Conservation (phyloP, 2,329 filamentous ascomycete genomes). For the Aspergillus floridensis region DNA sequence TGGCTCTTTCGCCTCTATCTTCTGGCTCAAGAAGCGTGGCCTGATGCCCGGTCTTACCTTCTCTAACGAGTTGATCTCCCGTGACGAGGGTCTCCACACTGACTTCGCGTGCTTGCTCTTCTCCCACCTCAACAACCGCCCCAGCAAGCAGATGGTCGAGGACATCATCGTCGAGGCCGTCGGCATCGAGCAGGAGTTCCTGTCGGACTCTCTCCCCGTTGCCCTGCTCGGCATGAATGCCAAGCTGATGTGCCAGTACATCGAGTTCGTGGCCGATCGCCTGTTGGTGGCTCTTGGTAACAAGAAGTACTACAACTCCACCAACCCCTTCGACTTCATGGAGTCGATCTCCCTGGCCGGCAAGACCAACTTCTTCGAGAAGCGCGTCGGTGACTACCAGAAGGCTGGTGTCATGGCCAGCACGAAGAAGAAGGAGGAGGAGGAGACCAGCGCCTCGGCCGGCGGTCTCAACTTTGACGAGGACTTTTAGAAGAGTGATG, state of each 20-base stretch:
- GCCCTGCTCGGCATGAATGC: conserved; percentile 97
- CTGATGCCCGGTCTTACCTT: conserved; percentile 98
- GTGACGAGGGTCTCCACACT: conserved; percentile 98
- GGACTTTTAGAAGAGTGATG: conserved; percentile 71
- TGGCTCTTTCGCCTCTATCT: conserved; percentile 96
- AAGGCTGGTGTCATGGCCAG: conserved; percentile 98
- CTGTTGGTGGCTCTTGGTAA: conserved; percentile 91
- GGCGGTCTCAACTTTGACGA: conserved; percentile 93
- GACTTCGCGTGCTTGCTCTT: conserved; percentile 98
- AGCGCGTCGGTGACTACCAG: conserved; percentile 98
- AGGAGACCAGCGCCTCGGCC: conserved; percentile 33
- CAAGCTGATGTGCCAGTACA: conserved; percentile 98
- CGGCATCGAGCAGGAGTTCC: conserved; percentile 92
- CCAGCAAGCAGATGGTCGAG: conserved; percentile 74
- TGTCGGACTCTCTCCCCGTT: conserved; percentile 90
- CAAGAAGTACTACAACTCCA: conserved; percentile 84
- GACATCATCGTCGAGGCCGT: conserved; percentile 94
- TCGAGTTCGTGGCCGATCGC: conserved; percentile 97
- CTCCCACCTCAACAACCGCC: conserved; percentile 93
- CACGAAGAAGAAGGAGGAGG: conserved; percentile 67
- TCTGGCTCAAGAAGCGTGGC: conserved; percentile 99
- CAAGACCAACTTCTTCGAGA: conserved; percentile 99
- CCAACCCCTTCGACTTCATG: conserved; percentile 99
- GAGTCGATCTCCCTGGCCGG: conserved; percentile 98
- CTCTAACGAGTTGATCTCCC: conserved; percentile 99